Conservation (phyloP, 768 basidiomycete genomes). For the Leccinum variicolor region DNA sequence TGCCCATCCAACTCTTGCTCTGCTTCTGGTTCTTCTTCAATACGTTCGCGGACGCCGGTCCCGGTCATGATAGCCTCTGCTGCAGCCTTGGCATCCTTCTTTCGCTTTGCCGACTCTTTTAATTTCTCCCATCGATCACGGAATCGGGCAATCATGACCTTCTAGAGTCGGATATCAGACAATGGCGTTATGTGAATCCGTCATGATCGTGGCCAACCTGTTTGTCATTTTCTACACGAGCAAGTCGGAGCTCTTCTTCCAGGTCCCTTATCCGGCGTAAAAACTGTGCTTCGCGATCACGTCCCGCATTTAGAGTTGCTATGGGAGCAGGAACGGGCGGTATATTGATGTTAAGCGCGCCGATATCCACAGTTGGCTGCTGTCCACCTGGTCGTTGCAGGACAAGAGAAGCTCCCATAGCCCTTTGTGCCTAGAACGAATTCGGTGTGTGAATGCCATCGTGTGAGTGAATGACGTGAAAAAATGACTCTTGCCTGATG, state of each 20-base stretch:
- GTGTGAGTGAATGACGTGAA: neutral
- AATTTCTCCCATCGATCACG: slow-evolving; percentile 87
- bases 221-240: slow-evolving; percentile 76
- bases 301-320: slow-evolving; percentile 47
- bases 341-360: slow-evolving; percentile 55
- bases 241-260: slow-evolving; percentile 68
- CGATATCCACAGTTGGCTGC: slow-evolving; percentile 47
- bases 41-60: slow-evolving; percentile 56
- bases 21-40: slow-evolving; percentile 61
- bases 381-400: slow-evolving; percentile 42
- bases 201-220: slow-evolving; percentile 47
- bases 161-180: slow-evolving; percentile 48
- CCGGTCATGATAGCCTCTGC: slow-evolving; percentile 42
- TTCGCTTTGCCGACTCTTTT: slow-evolving; percentile 83
- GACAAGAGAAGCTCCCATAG: slow-evolving; percentile 66
- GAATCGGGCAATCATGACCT: slow-evolving; percentile 78
- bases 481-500: slow-evolving; percentile 50
- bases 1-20: slow-evolving; percentile 55
- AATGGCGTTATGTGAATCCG: neutral
- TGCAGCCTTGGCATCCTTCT: slow-evolving; percentile 68
- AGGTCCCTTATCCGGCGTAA: slow-evolving; percentile 61
- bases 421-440: slow-evolving; percentile 65
- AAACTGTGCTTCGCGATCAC: slow-evolving; percentile 55
- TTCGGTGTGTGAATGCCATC: slow-evolving; percentile 2
- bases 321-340: slow-evolving; percentile 45